phyloP scores from a whole-genome alignment of 345 rosid genomes.

The Brassica incana region DNA sequence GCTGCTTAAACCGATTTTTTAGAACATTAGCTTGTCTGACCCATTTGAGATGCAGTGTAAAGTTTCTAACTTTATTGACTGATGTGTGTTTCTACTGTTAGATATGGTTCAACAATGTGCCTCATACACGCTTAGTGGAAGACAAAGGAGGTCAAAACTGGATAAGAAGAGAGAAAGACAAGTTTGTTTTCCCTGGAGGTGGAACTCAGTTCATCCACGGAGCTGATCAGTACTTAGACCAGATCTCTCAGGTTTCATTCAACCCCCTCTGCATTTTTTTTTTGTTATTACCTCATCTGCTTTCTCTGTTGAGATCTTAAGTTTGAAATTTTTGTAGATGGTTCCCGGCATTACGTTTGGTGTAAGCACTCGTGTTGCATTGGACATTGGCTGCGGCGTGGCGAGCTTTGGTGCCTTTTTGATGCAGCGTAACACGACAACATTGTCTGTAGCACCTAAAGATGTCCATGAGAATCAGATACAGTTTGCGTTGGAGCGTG shows the following conservation, averaged over 20 bases:
- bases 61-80: not conserved
- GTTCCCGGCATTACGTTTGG: conserved; percentile 68
- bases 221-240: conserved; percentile 56
- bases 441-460: conserved; percentile 59
- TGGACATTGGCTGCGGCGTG: conserved; percentile 65
- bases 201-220: conserved; percentile 56
- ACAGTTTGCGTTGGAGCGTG: conserved; percentile 72
- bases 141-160: conserved; percentile 56
- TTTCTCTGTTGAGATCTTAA: conserved; percentile 22
- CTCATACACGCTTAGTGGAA: conserved; percentile 49
- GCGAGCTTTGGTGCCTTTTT: conserved; percentile 73
- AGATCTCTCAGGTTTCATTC: conserved; percentile 56
- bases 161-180: conserved; percentile 51
- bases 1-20: too few species aligned
- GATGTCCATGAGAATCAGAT: conserved; percentile 58
- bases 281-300: not conserved
- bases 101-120: conserved; percentile 69
- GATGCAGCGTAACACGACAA: conserved; percentile 52
- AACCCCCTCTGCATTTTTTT: not conserved
- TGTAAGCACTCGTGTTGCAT: conserved; percentile 43
- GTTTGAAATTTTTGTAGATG: conserved; percentile 49
- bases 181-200: conserved; percentile 56
- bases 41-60: not conserved
- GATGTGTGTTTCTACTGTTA: conserved; percentile 20
- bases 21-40: conserved; percentile 1